A percentile compares a stretch with the other conserved stretches of the same genome.
phyloP scores from a whole-genome alignment of 495 filamentous ascomycete genomes.

The Penicillium herquei region DNA sequence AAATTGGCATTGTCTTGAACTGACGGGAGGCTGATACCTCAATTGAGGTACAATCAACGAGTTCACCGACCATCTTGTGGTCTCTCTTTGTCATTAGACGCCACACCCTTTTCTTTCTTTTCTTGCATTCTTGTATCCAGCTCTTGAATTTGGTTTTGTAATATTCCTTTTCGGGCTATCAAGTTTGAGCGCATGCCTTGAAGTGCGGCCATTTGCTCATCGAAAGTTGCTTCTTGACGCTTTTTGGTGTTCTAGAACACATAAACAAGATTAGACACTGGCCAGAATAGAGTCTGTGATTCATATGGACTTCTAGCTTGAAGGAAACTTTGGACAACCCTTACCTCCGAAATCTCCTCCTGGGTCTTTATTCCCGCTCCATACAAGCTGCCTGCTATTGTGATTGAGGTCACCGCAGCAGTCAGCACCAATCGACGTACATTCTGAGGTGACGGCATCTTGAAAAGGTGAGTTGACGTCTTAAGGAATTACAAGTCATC shows the following conservation, averaged over 20 bases:
- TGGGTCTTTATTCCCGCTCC: slow-evolving; percentile 53
- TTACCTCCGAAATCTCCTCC: slow-evolving; percentile 46
- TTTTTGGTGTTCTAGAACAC: slow-evolving; percentile 35
- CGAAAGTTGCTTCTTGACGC: slow-evolving; percentile 48
- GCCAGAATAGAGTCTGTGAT: not conserved
- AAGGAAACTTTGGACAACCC: not conserved
- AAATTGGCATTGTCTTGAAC: too few relatives aligned
- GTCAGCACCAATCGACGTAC: slow-evolving; percentile 42
- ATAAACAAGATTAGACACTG: not conserved
- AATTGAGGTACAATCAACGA: not conserved
- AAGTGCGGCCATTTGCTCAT: slow-evolving; percentile 53
- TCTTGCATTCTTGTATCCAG: slow-evolving; percentile 46
- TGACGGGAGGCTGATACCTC: too few relatives aligned
- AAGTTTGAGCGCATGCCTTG: slow-evolving; percentile 47
- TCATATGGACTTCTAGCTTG: not conserved
- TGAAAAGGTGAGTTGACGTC: slow-evolving; percentile 5
- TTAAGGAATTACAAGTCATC: slow-evolving; percentile 2
- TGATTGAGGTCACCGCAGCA: slow-evolving; percentile 46
- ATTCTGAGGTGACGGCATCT: slow-evolving; percentile 30
- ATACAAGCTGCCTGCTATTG: slow-evolving; percentile 51
- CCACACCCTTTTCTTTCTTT: slow-evolving; percentile 31
- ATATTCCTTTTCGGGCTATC: slow-evolving; percentile 45
- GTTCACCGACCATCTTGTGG: slow-evolving; percentile 20
- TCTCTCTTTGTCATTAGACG: slow-evolving; percentile 17
- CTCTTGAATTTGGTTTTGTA: slow-evolving; percentile 58